phyloP scores from a whole-genome alignment of 1,284 basidiomycete genomes.

The Bjerkandera adusta region DNA sequence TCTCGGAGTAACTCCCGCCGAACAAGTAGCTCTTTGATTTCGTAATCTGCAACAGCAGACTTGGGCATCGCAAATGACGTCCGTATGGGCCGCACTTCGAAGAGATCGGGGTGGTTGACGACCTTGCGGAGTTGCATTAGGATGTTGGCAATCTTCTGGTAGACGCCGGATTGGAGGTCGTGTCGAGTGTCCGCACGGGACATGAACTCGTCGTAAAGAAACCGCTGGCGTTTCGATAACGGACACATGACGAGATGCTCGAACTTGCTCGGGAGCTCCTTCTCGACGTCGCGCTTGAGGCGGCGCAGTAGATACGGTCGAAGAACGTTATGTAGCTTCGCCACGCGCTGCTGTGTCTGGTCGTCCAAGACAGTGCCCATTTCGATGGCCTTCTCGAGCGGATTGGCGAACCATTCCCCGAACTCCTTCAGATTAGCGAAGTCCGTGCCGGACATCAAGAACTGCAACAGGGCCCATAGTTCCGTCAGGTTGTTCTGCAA shows the following conservation, averaged over 20 bases:
- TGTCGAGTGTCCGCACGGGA: conserved; percentile 84
- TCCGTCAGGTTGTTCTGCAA: conserved; percentile 97
- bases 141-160: conserved; percentile 93
- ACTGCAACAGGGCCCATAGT: conserved; percentile 93
- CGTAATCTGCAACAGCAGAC: conserved; percentile 81
- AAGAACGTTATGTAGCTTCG: conserved; percentile 89
- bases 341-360: conserved; percentile 84
- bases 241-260: conserved; percentile 93
- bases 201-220: conserved; percentile 99
- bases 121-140: conserved; percentile 96
- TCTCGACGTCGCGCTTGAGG: conserved; percentile 95
- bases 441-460: conserved; percentile 91
- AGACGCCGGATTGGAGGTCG: conserved; percentile 82
- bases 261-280: conserved; percentile 92
- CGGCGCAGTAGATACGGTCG: conserved; percentile 94
- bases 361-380: conserved; percentile 78
- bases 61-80: conserved; percentile 89
- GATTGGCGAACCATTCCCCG: conserved; percentile 95
- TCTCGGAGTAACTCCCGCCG: conserved; percentile 62
- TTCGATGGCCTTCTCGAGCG: conserved; percentile 93
- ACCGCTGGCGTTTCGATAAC: conserved; percentile 92
- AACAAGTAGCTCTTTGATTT: conserved; percentile 87
- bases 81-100: conserved; percentile 92
- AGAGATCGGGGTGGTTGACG: conserved; percentile 95
- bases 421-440: conserved; percentile 96